Conservation (phyloP, 768 basidiomycete species). For the Cystofilobasidium ferigula region DNA sequence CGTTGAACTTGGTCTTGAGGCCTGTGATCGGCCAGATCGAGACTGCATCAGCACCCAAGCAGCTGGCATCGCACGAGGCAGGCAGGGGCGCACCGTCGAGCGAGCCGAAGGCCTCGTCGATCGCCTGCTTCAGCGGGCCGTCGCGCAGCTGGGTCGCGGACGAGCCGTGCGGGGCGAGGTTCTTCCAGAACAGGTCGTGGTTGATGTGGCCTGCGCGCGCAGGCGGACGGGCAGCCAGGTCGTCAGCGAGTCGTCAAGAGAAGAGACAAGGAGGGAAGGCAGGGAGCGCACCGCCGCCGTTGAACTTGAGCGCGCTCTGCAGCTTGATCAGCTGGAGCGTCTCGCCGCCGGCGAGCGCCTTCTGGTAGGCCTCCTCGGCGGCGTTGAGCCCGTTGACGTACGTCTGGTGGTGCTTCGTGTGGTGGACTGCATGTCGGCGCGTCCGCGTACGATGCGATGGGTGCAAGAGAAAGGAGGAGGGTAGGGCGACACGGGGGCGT, state of each 20-base stretch:
- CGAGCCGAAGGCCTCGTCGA: slow-evolving; percentile 54
- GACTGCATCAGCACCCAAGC: no score
- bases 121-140: slow-evolving; percentile 52
- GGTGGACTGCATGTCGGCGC: slow-evolving; percentile 56
- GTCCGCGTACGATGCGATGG: no score
- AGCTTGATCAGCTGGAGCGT: slow-evolving; percentile 75
- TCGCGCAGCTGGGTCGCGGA: slow-evolving; percentile 41
- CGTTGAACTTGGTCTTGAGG: slow-evolving; percentile 71
- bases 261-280: background rate
- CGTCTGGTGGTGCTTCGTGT: slow-evolving; percentile 89
- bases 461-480: no score
- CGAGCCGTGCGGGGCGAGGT: slow-evolving; percentile 63
- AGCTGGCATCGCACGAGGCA: background rate
- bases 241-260: background rate
- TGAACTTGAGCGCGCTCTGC: slow-evolving; percentile 63
- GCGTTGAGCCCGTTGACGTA: slow-evolving; percentile 87
- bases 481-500: background rate
- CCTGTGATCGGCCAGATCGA: slow-evolving; percentile 14
- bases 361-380: slow-evolving; percentile 66
- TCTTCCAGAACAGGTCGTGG: slow-evolving; percentile 93
- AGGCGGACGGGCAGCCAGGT: background rate
- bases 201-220: slow-evolving; percentile 66
- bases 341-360: slow-evolving; percentile 43
- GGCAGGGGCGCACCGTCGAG: slow-evolving; percentile 44
- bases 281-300: slow-evolving; percentile 67